These are phyloP conservation scores for Pythium periplocum DNA, from an alignment of 352 stramenopile species.

Conservation along the genomic window DNA sequence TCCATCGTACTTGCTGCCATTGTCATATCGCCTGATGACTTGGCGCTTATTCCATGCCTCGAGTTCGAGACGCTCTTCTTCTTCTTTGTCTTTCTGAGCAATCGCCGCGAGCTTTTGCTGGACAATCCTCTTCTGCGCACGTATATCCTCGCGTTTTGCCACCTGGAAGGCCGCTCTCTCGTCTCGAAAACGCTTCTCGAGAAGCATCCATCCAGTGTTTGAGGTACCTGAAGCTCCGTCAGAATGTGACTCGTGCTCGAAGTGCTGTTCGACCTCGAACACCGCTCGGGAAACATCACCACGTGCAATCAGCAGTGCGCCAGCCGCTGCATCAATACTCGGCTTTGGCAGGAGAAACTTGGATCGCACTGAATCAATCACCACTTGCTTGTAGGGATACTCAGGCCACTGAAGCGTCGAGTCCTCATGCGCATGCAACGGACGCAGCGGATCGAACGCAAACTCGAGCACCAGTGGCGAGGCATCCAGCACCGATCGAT, in stretches of 20 bases:
- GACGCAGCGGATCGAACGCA: slow-evolving; percentile 47
- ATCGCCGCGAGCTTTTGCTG: slow-evolving; percentile 28
- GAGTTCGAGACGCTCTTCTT: slow-evolving; percentile 25
- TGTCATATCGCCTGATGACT: slow-evolving; percentile 55
- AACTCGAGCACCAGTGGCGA: slow-evolving; percentile 28
- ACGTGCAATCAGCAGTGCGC: slow-evolving; percentile 40
- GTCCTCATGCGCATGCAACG: slow-evolving; percentile 37
- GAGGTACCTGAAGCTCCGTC: slow-evolving; percentile 1
- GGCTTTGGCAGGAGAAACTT: slow-evolving; percentile 21
- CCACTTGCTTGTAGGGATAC: slow-evolving; percentile 66
- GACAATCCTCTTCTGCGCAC: slow-evolving; percentile 33
- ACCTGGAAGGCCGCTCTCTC: slow-evolving; percentile 42
- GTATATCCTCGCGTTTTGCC: slow-evolving; percentile 43
- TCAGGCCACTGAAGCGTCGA: slow-evolving; percentile 50
- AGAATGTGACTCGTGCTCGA: slow-evolving; percentile 7
- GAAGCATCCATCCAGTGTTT: slow-evolving; percentile 15
- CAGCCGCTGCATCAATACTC: slow-evolving; percentile 35
- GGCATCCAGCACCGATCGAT: slow-evolving; percentile 35
- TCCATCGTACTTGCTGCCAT: slow-evolving; percentile 68
- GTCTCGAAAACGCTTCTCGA: slow-evolving; percentile 35
- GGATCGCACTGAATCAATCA: slow-evolving; percentile 41
- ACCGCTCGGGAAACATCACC: slow-evolving; percentile 37
- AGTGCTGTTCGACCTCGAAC: slow-evolving; percentile 40
- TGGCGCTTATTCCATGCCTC: slow-evolving; percentile 38
- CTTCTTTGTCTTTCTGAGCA: slow-evolving; percentile 18